Conservation (phyloP, 495 filamentous ascomycete species). For the Penicillium antarcticum region DNA sequence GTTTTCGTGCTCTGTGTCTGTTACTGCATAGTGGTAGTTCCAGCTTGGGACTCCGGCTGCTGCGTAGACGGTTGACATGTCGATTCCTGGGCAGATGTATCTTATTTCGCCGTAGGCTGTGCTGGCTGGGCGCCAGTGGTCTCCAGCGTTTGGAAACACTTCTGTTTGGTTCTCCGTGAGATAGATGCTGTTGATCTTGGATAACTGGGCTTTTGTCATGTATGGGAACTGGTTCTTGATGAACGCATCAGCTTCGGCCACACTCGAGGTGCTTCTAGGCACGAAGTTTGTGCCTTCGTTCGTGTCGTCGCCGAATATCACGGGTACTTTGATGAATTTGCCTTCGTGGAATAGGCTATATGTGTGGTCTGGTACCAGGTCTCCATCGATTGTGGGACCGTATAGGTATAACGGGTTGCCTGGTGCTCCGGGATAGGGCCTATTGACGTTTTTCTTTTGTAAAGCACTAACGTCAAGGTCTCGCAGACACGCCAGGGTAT, state of each 20-base stretch:
- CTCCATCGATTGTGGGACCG: slow-evolving; percentile 55
- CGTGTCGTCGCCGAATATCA: slow-evolving; percentile 67
- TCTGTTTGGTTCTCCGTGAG: slow-evolving; percentile 39
- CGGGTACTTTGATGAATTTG: slow-evolving; percentile 63
- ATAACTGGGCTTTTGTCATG: slow-evolving; percentile 50
- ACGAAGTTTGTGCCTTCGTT: slow-evolving; percentile 69
- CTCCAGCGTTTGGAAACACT: slow-evolving; percentile 40
- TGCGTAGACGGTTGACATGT: slow-evolving; percentile 46
- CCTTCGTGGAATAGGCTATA: slow-evolving; percentile 56
- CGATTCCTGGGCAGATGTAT: slow-evolving; percentile 68
- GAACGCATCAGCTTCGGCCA: slow-evolving; percentile 50
- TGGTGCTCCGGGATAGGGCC: slow-evolving; percentile 51
- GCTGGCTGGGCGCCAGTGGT: slow-evolving; percentile 58
- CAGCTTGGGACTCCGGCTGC: slow-evolving; percentile 41
- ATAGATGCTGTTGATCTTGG: slow-evolving; percentile 57
- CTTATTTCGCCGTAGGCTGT: slow-evolving; percentile 69
- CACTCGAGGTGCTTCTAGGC: slow-evolving; percentile 43
- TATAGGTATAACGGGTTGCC: slow-evolving; percentile 55
- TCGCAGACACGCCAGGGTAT: slow-evolving; percentile 60
- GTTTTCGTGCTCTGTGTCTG: slow-evolving; percentile 43
- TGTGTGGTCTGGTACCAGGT: slow-evolving; percentile 58
- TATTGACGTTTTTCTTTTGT: slow-evolving; percentile 50
- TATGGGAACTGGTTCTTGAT: slow-evolving; percentile 61
- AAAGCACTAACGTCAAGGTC: slow-evolving; percentile 44
- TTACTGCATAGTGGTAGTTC: slow-evolving; percentile 67